These are phyloP conservation scores for Lanmaoa rubissima DNA, from an alignment of 768 basidiomycete species.

Conservation along the genomic window DNA sequence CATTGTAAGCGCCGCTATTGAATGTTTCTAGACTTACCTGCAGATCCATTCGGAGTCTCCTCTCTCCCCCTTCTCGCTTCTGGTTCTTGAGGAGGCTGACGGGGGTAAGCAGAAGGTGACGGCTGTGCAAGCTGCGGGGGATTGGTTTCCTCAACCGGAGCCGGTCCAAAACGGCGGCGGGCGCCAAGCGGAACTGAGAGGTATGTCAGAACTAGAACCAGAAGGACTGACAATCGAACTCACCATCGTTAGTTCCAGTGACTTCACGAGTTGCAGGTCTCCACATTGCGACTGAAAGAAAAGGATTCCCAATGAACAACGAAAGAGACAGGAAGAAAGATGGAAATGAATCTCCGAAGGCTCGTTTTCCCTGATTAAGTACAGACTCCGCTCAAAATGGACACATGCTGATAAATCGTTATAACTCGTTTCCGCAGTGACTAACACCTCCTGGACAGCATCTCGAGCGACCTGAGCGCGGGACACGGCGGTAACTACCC, in stretches of 20 bases:
- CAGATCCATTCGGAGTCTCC: constrained; percentile 64
- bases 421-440: not conserved
- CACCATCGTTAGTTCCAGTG: constrained; percentile 91
- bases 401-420: constrained; percentile 26
- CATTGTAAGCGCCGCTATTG: constrained; percentile 38
- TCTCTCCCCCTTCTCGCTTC: constrained; percentile 66
- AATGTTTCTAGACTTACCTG: constrained; percentile 64
- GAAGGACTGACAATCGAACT: constrained; percentile 26
- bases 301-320: constrained; percentile 12
- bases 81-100: constrained; percentile 53
- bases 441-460: constrained; percentile 6
- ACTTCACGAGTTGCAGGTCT: constrained; percentile 86
- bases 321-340: constrained; percentile 18
- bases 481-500: not conserved
- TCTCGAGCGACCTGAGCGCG: not conserved
- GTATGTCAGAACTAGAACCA: constrained; percentile 15
- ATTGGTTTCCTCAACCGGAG: constrained; percentile 74
- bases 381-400: constrained; percentile 35
- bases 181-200: constrained; percentile 73
- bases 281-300: constrained; percentile 65
- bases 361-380: constrained; percentile 19
- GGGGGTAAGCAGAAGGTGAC: constrained; percentile 82
- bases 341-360: constrained; percentile 36
- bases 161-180: constrained; percentile 89
- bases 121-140: constrained; percentile 87